These are phyloP conservation scores for Lachnellula arida DNA, from an alignment of 2,329 filamentous ascomycete genomes.

Conservation along the genomic window DNA sequence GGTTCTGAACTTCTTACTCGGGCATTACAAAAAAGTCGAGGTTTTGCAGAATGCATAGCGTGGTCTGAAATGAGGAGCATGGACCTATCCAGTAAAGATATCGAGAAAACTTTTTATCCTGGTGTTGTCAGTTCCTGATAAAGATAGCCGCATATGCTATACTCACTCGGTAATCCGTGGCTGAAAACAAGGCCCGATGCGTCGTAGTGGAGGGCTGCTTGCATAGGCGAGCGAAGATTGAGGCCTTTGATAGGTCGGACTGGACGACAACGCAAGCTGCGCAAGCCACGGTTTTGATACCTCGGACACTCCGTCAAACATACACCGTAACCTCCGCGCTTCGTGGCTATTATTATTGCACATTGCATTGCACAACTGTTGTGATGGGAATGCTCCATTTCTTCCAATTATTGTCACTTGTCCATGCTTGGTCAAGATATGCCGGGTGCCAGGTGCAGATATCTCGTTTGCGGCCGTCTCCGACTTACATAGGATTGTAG, in stretches of 20 bases:
- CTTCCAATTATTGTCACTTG: neutral
- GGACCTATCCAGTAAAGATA: constrained; percentile 2
- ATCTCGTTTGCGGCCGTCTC: neutral
- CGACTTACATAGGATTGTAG: neutral
- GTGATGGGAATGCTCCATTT: neutral
- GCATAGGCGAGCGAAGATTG: neutral
- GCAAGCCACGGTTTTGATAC: constrained; percentile 16
- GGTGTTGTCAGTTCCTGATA: constrained; percentile 13
- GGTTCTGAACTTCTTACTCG: constrained; percentile 8
- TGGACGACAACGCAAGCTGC: constrained; percentile 18
- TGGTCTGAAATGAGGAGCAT: neutral
- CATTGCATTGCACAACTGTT: neutral
- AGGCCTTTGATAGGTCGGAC: constrained; percentile 1
- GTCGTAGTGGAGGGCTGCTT: neutral
- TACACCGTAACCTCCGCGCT: neutral
- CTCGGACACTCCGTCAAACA: constrained; percentile 15
- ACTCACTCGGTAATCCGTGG: neutral
- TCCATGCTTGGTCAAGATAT: neutral
- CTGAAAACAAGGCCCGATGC: neutral
- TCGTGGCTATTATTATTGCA: neutral
- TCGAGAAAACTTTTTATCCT: neutral
- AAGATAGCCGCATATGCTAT: constrained; percentile 4
- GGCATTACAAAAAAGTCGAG: neutral
- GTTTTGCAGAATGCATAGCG: constrained; percentile 3
- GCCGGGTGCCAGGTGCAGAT: neutral